A percentile compares a stretch with the other conserved stretches of the same genome.
These are phyloP conservation scores for Penicillium bialowiezense DNA, from an alignment of 495 filamentous ascomycete genomes.

Conservation along the genomic window DNA sequence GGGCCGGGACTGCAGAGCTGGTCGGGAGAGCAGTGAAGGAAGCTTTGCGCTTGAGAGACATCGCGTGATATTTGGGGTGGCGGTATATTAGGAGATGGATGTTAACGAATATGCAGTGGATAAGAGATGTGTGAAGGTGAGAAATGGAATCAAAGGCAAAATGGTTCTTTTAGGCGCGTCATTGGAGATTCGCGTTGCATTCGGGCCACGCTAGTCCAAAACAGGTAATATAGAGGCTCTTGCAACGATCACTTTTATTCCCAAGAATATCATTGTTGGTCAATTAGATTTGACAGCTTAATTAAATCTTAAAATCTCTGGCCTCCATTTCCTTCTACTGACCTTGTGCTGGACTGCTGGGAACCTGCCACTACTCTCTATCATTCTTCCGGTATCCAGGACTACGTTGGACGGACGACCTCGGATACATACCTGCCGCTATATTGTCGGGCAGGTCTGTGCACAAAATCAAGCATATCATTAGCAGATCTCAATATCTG, in stretches of 20 bases:
- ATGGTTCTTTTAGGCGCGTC: conserved; percentile 8
- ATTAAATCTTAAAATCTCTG: too few species aligned
- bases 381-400: conserved; percentile 2
- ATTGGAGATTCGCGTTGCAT: conserved; percentile 18
- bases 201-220: conserved; percentile 23
- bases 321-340: too few species aligned
- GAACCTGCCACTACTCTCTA: too few species aligned
- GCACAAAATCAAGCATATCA: too few species aligned
- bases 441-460: too few species aligned
- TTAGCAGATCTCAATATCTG: too few species aligned
- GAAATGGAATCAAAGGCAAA: too few species aligned
- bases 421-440: too few species aligned
- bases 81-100: background rate
- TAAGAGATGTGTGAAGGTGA: background rate
- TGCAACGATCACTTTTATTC: background rate
- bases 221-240: conserved; percentile 19
- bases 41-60: conserved; percentile 54
- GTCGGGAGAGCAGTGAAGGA: conserved; percentile 35
- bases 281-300: too few species aligned
- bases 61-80: conserved; percentile 8
- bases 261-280: background rate
- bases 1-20: conserved; percentile 29
- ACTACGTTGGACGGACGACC: background rate
- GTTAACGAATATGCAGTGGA: background rate
- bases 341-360: too few species aligned